These are phyloP conservation scores for Aethionema arabicum DNA, from an alignment of 345 rosid species.

Conservation along the genomic window DNA sequence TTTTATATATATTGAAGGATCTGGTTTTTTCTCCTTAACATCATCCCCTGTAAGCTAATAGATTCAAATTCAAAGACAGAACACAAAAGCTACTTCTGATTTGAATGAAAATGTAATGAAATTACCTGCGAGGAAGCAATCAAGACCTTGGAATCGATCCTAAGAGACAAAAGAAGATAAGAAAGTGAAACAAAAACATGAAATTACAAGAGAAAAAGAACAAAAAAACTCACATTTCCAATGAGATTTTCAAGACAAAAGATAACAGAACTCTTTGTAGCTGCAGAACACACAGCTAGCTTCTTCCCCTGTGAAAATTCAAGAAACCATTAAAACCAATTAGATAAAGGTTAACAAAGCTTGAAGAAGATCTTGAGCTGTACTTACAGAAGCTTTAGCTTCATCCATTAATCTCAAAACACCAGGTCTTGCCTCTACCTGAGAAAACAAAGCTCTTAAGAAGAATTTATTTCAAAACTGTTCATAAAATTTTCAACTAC, in stretches of 20 bases:
- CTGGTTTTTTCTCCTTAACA: conserved; percentile 95
- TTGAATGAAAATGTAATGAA: conserved; percentile 10
- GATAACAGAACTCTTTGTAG: conserved; percentile 93
- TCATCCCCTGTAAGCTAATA: conserved; percentile 64
- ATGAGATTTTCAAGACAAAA: conserved; percentile 88
- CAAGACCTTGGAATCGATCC: conserved; percentile 86
- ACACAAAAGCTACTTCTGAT: background rate
- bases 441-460: conserved; percentile 26
- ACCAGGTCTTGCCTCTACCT: conserved; percentile 95
- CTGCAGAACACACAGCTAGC: conserved; percentile 93
- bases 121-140: conserved; percentile 94
- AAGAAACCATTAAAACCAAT: conserved; percentile 5
- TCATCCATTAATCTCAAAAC: conserved; percentile 93
- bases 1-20: conserved; percentile 79
- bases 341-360: background rate
- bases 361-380: conserved; percentile 21
- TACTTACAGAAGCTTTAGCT: conserved; percentile 76
- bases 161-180: conserved; percentile 30
- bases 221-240: conserved; percentile 52
- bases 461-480: conserved; percentile 4
- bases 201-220: background rate
- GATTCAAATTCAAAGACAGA: conserved; percentile 8
- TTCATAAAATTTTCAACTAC: conserved; percentile 14
- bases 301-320: conserved; percentile 59
- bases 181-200: background rate